phyloP scores from a whole-genome alignment of 768 basidiomycete genomes.

The Guyanaporus albipodus region DNA sequence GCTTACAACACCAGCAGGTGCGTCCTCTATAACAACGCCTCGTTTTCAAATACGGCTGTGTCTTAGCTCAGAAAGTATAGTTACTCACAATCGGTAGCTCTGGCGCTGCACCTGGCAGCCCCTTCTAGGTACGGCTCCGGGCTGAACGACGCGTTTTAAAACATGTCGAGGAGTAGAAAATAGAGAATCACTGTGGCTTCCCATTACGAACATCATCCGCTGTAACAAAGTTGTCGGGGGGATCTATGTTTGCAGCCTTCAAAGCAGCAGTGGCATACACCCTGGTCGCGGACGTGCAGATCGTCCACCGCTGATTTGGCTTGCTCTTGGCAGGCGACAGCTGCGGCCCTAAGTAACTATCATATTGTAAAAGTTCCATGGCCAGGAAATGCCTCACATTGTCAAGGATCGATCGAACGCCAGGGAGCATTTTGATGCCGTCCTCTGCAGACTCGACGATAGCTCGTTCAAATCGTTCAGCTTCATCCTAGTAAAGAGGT shows the following conservation, averaged over 20 bases:
- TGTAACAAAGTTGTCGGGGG: conserved; percentile 70
- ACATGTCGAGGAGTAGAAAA: background rate
- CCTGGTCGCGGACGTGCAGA: conserved; percentile 83
- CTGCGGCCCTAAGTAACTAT: conserved; percentile 19
- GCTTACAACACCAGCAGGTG: conserved; percentile 78
- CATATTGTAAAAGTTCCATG: background rate
- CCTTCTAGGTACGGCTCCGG: conserved; percentile 92
- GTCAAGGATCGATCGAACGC: conserved; percentile 56
- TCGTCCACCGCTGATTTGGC: conserved; percentile 74
- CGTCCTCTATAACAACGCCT: conserved; percentile 91
- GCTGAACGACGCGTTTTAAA: conserved; percentile 29
- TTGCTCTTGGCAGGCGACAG: conserved; percentile 23
- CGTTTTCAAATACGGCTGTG: conserved; percentile 5
- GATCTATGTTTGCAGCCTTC: conserved; percentile 57
- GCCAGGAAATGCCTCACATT: conserved; percentile 39
- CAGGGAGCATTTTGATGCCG: conserved; percentile 71
- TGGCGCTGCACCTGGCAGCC: conserved; percentile 63
- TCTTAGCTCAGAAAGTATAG: background rate
- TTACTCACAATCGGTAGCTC: conserved; percentile 36
- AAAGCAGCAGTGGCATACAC: conserved; percentile 73
- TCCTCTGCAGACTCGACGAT: conserved; percentile 60
- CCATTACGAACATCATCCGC: conserved; percentile 82
- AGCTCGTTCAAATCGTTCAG: conserved; percentile 73
- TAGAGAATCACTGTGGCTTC: conserved; percentile 61
- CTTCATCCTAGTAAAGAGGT: conserved; percentile 49